A percentile compares a stretch with the other conserved stretches of the same genome.
Evolutionary conservation across 805 yeast species (phyloP).

Genomic region (Priceomyces melissophilus): DNA sequence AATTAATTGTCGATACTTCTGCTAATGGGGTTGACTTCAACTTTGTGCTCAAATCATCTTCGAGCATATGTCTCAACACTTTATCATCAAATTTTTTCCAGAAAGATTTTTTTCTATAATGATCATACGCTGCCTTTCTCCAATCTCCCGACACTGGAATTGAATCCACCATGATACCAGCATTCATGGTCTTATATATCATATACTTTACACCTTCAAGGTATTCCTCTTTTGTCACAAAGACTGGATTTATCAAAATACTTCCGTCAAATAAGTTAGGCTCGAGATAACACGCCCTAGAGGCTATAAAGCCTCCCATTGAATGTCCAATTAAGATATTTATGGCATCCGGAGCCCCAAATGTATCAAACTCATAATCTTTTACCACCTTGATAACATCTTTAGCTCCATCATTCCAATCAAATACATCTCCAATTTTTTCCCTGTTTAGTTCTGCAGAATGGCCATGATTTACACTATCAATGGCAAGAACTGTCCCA

Average conservation of each 20-base stretch:
- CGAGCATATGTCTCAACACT: slow-evolving; percentile 14
- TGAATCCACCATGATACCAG: slow-evolving; percentile 8
- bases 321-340: slow-evolving; percentile 14
- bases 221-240: not conserved
- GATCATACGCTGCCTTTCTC: slow-evolving; percentile 10
- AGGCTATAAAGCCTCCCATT: slow-evolving; percentile 11
- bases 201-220: slow-evolving; percentile 5
- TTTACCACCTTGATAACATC: slow-evolving; percentile 8
- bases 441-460: slow-evolving; percentile 9
- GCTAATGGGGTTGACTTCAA: slow-evolving; percentile 5
- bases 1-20: slow-evolving; percentile 6
- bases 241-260: slow-evolving; percentile 12
- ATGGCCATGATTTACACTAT: slow-evolving; percentile 12
- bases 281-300: slow-evolving; percentile 4
- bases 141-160: slow-evolving; percentile 8
- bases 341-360: not conserved
- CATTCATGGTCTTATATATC: slow-evolving; percentile 5
- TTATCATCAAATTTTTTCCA: slow-evolving; percentile 11
- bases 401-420: slow-evolving; percentile 11
- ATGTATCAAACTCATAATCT: slow-evolving; percentile 3
- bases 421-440: slow-evolving; percentile 6
- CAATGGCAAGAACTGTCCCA: slow-evolving; percentile 16
- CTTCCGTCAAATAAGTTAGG: slow-evolving; percentile 8
- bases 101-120: slow-evolving; percentile 12
- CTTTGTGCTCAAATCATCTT: slow-evolving; percentile 12